phyloP scores from a whole-genome alignment of 495 filamentous ascomycete genomes.

The Aspergillus funiculosus region DNA sequence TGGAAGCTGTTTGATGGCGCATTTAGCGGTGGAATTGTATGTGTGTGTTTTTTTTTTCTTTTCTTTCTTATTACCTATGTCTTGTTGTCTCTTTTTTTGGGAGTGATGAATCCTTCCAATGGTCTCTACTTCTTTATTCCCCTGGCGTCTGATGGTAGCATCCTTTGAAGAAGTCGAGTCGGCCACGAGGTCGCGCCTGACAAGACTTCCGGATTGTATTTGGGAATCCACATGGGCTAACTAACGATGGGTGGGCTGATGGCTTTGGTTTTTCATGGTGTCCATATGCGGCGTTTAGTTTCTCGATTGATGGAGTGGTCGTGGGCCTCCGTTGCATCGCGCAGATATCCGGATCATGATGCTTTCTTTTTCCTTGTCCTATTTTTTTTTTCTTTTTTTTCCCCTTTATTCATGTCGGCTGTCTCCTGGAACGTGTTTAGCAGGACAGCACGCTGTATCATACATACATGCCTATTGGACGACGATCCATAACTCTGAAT shows the following conservation, averaged over 20 bases:
- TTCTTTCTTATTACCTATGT: constrained; percentile 1
- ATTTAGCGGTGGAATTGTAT: constrained; percentile 30
- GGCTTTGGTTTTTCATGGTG: constrained; percentile 16
- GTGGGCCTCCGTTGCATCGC: constrained; percentile 15
- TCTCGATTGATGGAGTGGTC: constrained; percentile 22
- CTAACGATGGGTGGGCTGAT: constrained; percentile 18
- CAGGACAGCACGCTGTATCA: constrained; percentile 11
- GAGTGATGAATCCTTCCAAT: constrained; percentile 18
- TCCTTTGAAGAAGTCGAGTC: constrained; percentile 17
- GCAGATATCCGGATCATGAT: constrained; percentile 18
- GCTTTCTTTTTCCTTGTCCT: constrained; percentile 2
- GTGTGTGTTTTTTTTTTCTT: too few species aligned
- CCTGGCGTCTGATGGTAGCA: constrained; percentile 25
- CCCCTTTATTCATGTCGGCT: not conserved
- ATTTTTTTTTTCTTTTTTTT: not conserved
- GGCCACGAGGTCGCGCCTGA: constrained; percentile 4
- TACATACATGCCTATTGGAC: constrained; percentile 15
- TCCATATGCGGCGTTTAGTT: constrained; percentile 22
- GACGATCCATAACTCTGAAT: not conserved
- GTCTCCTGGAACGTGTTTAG: not conserved
- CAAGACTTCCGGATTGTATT: constrained; percentile 16
- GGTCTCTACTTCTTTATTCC: constrained; percentile 14
- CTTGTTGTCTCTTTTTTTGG: constrained; percentile 14
- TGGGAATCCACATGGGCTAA: constrained; percentile 18
- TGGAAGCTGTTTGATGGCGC: constrained; percentile 16